Evolutionary conservation across 2,329 filamentous ascomycete species (phyloP), one percentile per base, ranked within the genome.

Genomic region (Curvularia hawaiiensis): DNA sequence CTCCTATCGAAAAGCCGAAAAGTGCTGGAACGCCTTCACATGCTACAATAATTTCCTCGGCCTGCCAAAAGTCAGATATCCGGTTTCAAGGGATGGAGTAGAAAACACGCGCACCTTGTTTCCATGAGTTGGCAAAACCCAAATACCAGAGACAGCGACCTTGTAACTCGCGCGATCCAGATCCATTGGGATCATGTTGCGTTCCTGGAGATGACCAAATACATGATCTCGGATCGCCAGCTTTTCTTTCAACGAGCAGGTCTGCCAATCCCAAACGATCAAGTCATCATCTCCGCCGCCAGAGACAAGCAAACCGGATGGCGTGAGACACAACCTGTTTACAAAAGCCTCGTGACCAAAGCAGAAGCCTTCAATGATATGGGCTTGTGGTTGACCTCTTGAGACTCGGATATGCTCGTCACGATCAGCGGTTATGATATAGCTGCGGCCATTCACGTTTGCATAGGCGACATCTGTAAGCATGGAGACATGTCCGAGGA

Each of bases 401-500:
- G 91, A 96, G 20, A 97, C 83, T 38, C 95, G 90, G 69, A 99
- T 94, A 77, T 99, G 95, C 76, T 92, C 87, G 70, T 91, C 88
- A 59, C 88, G 82, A 74, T 91, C 88, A 18, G 85, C 83, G 12
- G 88, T 90, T 46, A 91, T 77, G 47, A 91, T 84, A 66, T 88
- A 90, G 50, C 74, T 79, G 52, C 82, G 81, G 58, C 87, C 58
- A 65, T 78, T 61, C 63, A 81, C 72, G 70, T 81, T 71, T n/a
- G 78, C 79, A 41, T 86, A 80, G 2, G 81, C 76, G 50, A 97
- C 75, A 69, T 91, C 88, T 1, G 93, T 97, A 49, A 99, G 85
- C 86, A 98, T 90, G 0, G 94, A 97, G 14, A 99, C 95, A 77
- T 99, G 95, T 12, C 95, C 95, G 0, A 99, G 85, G 8, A 97